phyloP scores from a whole-genome alignment of 176 grass and related monocot species.

The Tillandsia leiboldiana region DNA sequence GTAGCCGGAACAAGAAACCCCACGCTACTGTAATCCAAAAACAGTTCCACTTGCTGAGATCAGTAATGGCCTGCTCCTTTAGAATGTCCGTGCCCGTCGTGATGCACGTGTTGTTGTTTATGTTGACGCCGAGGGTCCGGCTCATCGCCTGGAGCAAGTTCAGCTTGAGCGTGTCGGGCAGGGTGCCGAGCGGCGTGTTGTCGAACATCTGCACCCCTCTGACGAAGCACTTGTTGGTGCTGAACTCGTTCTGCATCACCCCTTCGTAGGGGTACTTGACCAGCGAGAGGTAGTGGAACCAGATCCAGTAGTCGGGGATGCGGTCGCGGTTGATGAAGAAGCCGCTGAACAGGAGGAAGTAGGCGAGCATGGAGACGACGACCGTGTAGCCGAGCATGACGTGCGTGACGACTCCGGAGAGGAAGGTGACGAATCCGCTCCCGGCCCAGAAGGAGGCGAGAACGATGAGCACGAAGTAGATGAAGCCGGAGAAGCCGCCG shows the following conservation, averaged over 20 bases:
- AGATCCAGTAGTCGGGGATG: constrained; percentile 81
- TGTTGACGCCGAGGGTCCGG: constrained; percentile 42
- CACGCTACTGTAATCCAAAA: constrained; percentile 80
- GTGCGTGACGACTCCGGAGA: constrained; percentile 74
- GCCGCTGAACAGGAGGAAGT: constrained; percentile 96
- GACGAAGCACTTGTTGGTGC: constrained; percentile 59
- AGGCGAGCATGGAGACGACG: constrained; percentile 67
- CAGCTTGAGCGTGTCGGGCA: constrained; percentile 49
- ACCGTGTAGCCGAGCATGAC: constrained; percentile 77
- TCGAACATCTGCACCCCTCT: constrained; percentile 95
- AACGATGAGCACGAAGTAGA: constrained; percentile 88
- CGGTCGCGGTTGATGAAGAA: constrained; percentile 89
- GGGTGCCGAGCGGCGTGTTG: constrained; percentile 56
- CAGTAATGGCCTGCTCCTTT: constrained; percentile 58
- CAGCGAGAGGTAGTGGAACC: constrained; percentile 97
- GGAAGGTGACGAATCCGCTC: constrained; percentile 87
- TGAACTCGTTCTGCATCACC: constrained; percentile 96
- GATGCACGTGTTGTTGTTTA: constrained; percentile 60
- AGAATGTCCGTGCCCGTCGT: constrained; percentile 63
- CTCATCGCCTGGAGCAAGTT: constrained; percentile 61
- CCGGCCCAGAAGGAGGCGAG: constrained; percentile 92
- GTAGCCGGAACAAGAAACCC: constrained; percentile 77
- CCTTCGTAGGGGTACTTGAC: constrained; percentile 98
- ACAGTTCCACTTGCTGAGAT: constrained; percentile 93
- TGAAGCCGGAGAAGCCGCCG: constrained; percentile 51